Evolutionary conservation across 2,329 filamentous ascomycete species (phyloP).

Genomic region (Pseudogymnoascus sp.): DNA sequence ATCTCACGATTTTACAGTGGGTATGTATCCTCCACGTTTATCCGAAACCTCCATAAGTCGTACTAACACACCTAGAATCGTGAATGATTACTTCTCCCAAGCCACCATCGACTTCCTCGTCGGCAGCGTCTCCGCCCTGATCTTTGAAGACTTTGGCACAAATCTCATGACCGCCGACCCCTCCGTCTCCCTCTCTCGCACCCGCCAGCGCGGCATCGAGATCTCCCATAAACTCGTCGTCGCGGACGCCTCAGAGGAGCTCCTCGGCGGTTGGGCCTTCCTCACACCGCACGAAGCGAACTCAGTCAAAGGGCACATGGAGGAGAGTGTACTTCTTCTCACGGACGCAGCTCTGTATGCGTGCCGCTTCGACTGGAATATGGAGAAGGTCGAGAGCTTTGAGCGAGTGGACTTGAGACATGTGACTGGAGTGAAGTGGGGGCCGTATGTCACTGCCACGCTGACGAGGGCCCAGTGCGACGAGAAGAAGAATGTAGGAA

Average conservation of each 20-base stretch:
- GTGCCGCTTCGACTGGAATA: constrained; percentile 89
- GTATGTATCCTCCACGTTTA: constrained; percentile 37
- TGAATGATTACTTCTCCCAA: constrained; percentile 96
- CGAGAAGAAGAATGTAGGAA: constrained; percentile 72
- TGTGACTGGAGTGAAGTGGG: constrained; percentile 66
- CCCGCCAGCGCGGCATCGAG: constrained; percentile 85
- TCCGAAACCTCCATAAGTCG: background rate
- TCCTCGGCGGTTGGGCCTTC: constrained; percentile 85
- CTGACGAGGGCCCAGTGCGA: constrained; percentile 72
- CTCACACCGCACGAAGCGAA: constrained; percentile 69
- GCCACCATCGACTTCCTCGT: constrained; percentile 91
- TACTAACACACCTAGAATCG: constrained; percentile 57
- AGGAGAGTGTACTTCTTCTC: constrained; percentile 81
- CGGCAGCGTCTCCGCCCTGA: constrained; percentile 74
- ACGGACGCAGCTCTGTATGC: constrained; percentile 82
- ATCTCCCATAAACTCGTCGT: constrained; percentile 82
- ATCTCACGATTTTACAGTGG: constrained; percentile 68
- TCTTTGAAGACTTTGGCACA: constrained; percentile 91
- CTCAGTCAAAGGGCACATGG: constrained; percentile 66
- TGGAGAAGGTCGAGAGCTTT: constrained; percentile 90
- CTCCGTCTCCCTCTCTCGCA: constrained; percentile 75
- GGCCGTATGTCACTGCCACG: constrained; percentile 86
- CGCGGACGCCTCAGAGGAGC: constrained; percentile 73
- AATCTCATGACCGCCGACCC: constrained; percentile 92
- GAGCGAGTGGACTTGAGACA: constrained; percentile 76